phyloP scores from a whole-genome alignment of 257 asterid genomes.

The Anisodus tanguticus region DNA sequence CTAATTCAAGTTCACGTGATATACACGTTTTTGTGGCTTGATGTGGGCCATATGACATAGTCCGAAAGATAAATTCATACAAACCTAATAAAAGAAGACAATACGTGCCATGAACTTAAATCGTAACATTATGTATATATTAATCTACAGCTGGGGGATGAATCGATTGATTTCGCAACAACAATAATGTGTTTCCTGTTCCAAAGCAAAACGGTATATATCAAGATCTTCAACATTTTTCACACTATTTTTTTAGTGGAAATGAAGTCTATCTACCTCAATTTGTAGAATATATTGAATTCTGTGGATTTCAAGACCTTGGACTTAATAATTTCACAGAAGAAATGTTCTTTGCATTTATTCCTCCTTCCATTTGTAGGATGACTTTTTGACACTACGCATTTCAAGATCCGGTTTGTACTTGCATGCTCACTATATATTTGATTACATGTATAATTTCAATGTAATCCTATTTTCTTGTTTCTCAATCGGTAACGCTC shows the following conservation, averaged over 20 bases:
- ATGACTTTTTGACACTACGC: neutral
- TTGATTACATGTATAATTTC: neutral
- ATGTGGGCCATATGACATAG: too few species aligned
- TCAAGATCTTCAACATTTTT: neutral
- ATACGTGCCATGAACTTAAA: too few species aligned
- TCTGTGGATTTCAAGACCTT: neutral
- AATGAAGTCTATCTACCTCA: neutral
- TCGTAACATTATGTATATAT: too few species aligned
- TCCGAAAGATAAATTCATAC: too few species aligned
- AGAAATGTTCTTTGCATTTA: neutral
- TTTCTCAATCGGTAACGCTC: too few species aligned
- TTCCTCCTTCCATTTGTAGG: neutral
- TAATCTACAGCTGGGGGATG: too few species aligned
- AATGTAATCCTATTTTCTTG: neutral
- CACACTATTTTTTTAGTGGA: neutral
- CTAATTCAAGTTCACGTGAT: too few species aligned
- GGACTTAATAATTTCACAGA: conserved; percentile 1
- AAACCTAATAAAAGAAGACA: too few species aligned
- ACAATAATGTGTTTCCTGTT: neutral
- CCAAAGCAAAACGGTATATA: neutral
- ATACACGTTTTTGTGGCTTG: too few species aligned
- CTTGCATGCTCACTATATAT: neutral
- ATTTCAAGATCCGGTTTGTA: neutral
- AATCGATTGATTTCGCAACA: neutral
- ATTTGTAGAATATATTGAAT: neutral